A percentile compares a stretch with the other conserved stretches of the same genome.
These are phyloP conservation scores for Fraxinus greggii DNA, from an alignment of 305 asterid species.

Conservation along the genomic window DNA sequence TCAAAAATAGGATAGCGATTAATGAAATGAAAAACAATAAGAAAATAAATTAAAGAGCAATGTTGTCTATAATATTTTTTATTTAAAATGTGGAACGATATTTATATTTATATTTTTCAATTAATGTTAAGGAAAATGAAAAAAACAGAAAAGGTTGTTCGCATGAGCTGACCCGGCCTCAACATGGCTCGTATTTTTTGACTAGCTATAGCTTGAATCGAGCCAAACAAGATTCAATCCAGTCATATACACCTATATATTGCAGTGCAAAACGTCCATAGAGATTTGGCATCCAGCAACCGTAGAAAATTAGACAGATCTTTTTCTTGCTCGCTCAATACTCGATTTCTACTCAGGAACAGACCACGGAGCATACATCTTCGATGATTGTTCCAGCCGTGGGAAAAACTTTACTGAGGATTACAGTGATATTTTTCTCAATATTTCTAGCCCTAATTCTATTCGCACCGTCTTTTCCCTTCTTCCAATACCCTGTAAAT, in stretches of 20 bases:
- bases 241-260: background rate
- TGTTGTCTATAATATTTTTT: background rate
- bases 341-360: background rate
- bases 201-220: background rate
- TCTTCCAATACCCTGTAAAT: constrained; percentile 21
- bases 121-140: background rate
- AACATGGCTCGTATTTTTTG: background rate
- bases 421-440: constrained; percentile 32
- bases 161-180: background rate
- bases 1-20: background rate
- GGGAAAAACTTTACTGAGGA: constrained; percentile 41
- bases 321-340: background rate
- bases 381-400: constrained; percentile 45
- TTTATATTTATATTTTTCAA: background rate
- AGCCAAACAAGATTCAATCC: background rate
- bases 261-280: background rate
- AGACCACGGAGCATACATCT: background rate
- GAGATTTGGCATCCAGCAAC: background rate
- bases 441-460: constrained; percentile 35
- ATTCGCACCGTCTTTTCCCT: constrained; percentile 39
- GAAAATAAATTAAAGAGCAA: background rate
- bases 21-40: background rate
- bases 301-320: background rate
- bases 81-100: background rate
- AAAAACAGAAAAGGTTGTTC: background rate